Evolutionary conservation across 257 asterid genomes (phyloP).

Genomic region (Solanum sparsipilum): DNA sequence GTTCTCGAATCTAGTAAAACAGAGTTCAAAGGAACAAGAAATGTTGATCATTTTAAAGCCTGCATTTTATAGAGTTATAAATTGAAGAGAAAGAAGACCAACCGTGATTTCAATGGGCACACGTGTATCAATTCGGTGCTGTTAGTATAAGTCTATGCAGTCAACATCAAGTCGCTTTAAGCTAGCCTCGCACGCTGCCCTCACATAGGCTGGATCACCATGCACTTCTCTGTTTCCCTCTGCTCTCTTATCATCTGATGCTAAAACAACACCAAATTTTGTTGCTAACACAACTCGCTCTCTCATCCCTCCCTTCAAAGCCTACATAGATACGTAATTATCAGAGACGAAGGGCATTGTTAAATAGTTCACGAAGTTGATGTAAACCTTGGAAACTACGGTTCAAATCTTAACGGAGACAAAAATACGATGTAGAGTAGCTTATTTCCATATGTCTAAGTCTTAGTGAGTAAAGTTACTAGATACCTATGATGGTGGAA

Average conservation of each 20-base stretch:
- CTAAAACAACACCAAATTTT: slow-evolving; percentile 10
- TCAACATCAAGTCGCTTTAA: slow-evolving; percentile 24
- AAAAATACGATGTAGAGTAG: no score
- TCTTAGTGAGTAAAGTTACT: not conserved
- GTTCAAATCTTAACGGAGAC: no score
- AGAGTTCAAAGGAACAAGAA: not conserved
- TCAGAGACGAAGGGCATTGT: not conserved
- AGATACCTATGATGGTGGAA: not conserved
- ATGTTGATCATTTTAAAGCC: not conserved
- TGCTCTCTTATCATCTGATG: not conserved
- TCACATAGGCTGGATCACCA: slow-evolving; percentile 26
- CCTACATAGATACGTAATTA: not conserved
- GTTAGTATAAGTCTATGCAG: slow-evolving; percentile 25
- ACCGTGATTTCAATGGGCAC: slow-evolving; percentile 34
- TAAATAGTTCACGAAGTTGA: no score
- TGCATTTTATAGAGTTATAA: not conserved
- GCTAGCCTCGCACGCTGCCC: slow-evolving; percentile 27
- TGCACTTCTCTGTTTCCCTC: not conserved
- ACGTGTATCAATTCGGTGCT: slow-evolving; percentile 22
- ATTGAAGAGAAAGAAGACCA: not conserved
- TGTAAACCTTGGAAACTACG: no score
- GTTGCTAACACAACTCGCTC: slow-evolving; percentile 18
- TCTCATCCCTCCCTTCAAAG: slow-evolving; percentile 23
- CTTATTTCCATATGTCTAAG: not conserved
- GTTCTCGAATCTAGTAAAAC: slow-evolving; percentile 7